Percentiles rank a stretch among this genome's conserved stretches.
phyloP scores from a whole-genome alignment of 108 stramenopile genomes.

The Nitzschia putrida region DNA sequence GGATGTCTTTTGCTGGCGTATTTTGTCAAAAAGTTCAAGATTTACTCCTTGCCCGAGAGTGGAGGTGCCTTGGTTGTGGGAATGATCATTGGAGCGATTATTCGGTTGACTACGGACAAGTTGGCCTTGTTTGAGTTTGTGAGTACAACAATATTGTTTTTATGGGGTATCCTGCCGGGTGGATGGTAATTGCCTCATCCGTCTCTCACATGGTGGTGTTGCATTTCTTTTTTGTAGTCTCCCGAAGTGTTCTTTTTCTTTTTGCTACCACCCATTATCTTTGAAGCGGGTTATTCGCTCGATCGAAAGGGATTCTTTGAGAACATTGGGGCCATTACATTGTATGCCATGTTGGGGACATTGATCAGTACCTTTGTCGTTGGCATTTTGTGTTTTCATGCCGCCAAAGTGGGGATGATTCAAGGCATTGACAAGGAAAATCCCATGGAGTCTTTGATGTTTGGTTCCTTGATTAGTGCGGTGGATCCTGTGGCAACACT shows the following conservation, averaged over 20 bases:
- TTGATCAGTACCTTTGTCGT: conserved; percentile 91
- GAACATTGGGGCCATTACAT: conserved; percentile 90
- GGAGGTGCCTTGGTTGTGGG: conserved; percentile 83
- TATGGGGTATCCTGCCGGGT: not conserved
- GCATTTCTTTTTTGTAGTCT: conserved; percentile 30
- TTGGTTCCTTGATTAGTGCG: conserved; percentile 92
- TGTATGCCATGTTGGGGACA: conserved; percentile 94
- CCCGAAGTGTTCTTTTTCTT: conserved; percentile 97
- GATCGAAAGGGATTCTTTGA: conserved; percentile 90
- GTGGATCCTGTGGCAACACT: conserved; percentile 98
- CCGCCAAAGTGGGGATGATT: conserved; percentile 73
- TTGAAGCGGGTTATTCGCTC: conserved; percentile 95
- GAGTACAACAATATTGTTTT: conserved; percentile 27
- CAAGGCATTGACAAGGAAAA: conserved; percentile 74
- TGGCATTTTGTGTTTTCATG: conserved; percentile 80
- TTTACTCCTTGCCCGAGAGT: conserved; percentile 80
- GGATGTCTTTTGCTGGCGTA: conserved; percentile 77
- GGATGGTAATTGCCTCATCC: too few species aligned
- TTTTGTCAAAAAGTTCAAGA: conserved; percentile 66
- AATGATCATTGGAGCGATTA: conserved; percentile 74
- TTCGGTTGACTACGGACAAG: conserved; percentile 59
- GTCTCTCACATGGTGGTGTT: too few species aligned
- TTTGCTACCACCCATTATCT: conserved; percentile 96
- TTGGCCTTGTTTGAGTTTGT: conserved; percentile 73
- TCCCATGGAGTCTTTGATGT: conserved; percentile 94